Conservation (phyloP, 2,329 filamentous ascomycete genomes). For the Apiospora koreana region DNA sequence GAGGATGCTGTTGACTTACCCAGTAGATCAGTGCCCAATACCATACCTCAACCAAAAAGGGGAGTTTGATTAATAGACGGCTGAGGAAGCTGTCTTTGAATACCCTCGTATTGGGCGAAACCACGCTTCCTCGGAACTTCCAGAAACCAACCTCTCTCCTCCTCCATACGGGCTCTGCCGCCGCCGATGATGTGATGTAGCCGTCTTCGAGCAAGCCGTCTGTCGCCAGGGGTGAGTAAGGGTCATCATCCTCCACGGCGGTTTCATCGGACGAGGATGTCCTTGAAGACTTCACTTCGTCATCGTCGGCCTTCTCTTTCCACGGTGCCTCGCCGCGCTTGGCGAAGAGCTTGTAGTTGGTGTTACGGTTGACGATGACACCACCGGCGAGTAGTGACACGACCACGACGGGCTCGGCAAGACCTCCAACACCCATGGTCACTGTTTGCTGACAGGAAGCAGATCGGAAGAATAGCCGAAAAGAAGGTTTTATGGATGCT, state of each 20-base stretch:
- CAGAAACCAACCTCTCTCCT: conserved; percentile 35
- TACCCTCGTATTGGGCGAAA: conserved; percentile 61
- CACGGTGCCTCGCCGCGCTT: neutral
- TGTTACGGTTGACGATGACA: conserved; percentile 45
- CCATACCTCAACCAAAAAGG: conserved; percentile 74
- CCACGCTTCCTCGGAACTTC: conserved; percentile 47
- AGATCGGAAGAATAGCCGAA: neutral
- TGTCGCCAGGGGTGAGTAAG: conserved; percentile 29
- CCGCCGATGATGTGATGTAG: conserved; percentile 12
- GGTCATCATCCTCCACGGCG: neutral
- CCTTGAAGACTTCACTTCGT: neutral
- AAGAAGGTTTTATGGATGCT: neutral
- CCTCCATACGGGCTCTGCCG: conserved; percentile 29
- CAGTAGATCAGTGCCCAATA: conserved; percentile 79
- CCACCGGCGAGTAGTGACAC: conserved; percentile 45
- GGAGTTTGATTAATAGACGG: conserved; percentile 65
- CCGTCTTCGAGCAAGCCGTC: conserved; percentile 51
- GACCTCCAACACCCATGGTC: conserved; percentile 41
- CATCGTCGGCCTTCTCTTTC: conserved; percentile 14
- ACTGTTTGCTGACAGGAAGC: neutral
- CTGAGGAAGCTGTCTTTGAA: conserved; percentile 63
- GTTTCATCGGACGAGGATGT: conserved; percentile 6
- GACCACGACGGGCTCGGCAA: conserved; percentile 44
- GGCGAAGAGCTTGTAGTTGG: conserved; percentile 31
- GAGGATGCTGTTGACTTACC: conserved; percentile 46